Evolutionary conservation across 1,284 basidiomycete species (phyloP).

Genomic region (Meira nashicola): DNA sequence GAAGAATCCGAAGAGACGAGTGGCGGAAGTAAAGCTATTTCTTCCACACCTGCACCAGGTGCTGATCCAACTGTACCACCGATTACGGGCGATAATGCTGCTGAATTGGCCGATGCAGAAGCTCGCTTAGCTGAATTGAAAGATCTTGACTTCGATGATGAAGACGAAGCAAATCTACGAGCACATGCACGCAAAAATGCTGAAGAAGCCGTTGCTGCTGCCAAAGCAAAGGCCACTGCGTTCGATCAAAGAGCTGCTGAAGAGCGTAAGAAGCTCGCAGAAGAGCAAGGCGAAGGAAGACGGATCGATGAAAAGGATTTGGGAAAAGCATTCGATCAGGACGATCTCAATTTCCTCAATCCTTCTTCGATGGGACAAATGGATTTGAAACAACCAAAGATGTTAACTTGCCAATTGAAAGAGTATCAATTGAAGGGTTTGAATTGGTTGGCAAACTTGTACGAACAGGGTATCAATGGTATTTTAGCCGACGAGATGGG

Average conservation of each 20-base stretch:
- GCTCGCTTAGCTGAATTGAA: constrained; percentile 56
- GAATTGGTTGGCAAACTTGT: constrained; percentile 95
- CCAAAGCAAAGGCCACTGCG: constrained; percentile 72
- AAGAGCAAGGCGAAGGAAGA: constrained; percentile 59
- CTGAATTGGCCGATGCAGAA: constrained; percentile 53
- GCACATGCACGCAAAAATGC: constrained; percentile 84
- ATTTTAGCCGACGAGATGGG: constrained; percentile 75
- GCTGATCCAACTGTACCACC: constrained; percentile 63
- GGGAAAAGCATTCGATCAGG: constrained; percentile 57
- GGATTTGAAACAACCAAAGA: constrained; percentile 81
- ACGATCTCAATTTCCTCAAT: constrained; percentile 99
- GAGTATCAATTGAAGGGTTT: constrained; percentile 98
- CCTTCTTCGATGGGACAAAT: constrained; percentile 81
- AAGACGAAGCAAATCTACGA: constrained; percentile 84
- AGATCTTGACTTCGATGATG: constrained; percentile 92
- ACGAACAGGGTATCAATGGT: constrained; percentile 84
- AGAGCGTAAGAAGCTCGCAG: constrained; percentile 62
- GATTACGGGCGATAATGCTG: constrained; percentile 57
- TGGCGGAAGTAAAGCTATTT: constrained; percentile 40
- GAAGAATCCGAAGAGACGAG: constrained; percentile 67
- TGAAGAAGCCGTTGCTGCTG: constrained; percentile 77
- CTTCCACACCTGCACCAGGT: constrained; percentile 21
- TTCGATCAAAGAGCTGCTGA: constrained; percentile 79
- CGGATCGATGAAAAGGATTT: constrained; percentile 40
- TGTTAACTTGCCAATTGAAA: constrained; percentile 94